phyloP scores from a whole-genome alignment of 805 yeast genomes.

The Aciculoconidium aculeatum region DNA sequence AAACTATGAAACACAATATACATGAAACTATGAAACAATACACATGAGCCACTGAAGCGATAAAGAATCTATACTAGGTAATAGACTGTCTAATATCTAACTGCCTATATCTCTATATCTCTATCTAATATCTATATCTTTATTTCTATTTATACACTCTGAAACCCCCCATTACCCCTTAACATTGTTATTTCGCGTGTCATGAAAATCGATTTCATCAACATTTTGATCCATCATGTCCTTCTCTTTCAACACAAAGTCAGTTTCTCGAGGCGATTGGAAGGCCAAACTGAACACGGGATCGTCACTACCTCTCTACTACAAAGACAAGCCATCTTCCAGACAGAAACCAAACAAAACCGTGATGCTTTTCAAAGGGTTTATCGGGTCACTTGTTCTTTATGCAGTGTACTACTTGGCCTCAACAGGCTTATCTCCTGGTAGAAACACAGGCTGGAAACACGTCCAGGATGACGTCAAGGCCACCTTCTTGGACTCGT shows the following conservation, averaged over 20 bases:
- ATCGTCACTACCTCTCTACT: slow-evolving; percentile 24
- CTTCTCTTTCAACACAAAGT: slow-evolving; percentile 8
- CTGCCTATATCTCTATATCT: no score
- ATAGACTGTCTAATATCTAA: no score
- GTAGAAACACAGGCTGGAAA: slow-evolving; percentile 33
- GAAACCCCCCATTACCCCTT: no score
- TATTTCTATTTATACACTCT: no score
- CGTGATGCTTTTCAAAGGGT: slow-evolving; percentile 38
- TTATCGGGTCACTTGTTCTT: slow-evolving; percentile 33
- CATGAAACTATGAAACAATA: no score
- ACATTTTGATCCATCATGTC: no score
- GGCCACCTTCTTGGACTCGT: slow-evolving; percentile 64
- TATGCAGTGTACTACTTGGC: slow-evolving; percentile 32
- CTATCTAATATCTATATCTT: no score
- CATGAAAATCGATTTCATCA: no score
- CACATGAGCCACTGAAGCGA: no score
- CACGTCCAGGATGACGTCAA: slow-evolving; percentile 52
- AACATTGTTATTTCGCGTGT: no score
- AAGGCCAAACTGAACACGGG: slow-evolving; percentile 12
- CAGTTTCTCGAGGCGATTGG: slow-evolving; percentile 12
- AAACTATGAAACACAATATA: no score
- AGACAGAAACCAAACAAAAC: slow-evolving; percentile 9
- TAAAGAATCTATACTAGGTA: no score
- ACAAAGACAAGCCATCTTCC: slow-evolving; percentile 27
- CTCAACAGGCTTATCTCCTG: slow-evolving; percentile 4